phyloP scores from a whole-genome alignment of 495 filamentous ascomycete species.

The Aspergillus ostianus region DNA sequence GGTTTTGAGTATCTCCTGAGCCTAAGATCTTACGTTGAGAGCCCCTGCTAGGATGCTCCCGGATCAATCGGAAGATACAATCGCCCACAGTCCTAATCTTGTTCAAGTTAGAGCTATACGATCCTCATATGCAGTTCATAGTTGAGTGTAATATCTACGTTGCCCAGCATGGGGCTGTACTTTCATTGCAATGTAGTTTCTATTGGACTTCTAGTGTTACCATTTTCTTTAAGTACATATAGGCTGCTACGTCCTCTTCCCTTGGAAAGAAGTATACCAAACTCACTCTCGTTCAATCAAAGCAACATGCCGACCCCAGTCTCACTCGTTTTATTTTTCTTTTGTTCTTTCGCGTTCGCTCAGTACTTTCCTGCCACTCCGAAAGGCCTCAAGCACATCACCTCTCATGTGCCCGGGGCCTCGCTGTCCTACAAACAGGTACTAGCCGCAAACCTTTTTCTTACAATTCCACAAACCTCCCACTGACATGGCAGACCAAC shows the following conservation, averaged over 20 bases:
- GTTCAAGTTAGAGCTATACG: neutral
- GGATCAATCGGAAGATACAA: neutral
- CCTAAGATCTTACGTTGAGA: neutral
- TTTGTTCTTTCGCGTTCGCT: neutral
- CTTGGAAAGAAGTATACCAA: no score
- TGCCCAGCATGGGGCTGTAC: no score
- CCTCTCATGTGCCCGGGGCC: neutral
- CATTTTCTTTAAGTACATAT: no score
- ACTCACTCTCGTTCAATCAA: neutral
- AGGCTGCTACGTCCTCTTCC: no score
- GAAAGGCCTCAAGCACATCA: neutral
- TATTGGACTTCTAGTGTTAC: no score
- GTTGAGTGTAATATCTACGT: neutral
- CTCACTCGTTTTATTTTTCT: neutral
- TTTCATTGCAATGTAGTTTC: no score
- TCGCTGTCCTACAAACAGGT: slow-evolving; percentile 2
- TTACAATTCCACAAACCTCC: neutral
- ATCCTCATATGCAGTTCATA: neutral
- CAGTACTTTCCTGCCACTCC: neutral
- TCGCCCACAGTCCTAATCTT: neutral
- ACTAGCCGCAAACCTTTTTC: neutral
- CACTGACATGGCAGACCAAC: neutral
- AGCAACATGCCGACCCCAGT: neutral
- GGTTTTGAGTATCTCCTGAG: neutral
- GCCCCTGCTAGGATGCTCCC: neutral